These are phyloP conservation scores for Cryptosporidium ryanae DNA, from an alignment of 169 alveolate species.

Conservation along the genomic window DNA sequence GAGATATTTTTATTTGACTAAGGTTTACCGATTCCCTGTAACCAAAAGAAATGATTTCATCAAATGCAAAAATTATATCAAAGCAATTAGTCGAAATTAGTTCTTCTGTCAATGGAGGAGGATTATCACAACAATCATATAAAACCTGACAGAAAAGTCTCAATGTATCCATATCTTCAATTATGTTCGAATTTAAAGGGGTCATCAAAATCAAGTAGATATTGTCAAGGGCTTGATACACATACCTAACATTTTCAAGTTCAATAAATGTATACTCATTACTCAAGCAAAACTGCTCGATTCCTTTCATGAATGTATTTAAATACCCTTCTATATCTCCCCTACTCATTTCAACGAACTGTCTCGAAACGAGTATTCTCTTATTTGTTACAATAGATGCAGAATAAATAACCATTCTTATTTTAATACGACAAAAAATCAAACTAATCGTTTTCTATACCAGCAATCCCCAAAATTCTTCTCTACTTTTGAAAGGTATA, in stretches of 20 bases:
- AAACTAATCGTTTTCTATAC: no score
- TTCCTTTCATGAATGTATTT: slow-evolving; percentile 69
- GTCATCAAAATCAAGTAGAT: slow-evolving; percentile 88
- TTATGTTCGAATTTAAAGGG: slow-evolving; percentile 86
- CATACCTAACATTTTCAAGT: slow-evolving; percentile 88
- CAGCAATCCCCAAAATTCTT: no score
- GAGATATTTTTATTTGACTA: slow-evolving; percentile 86
- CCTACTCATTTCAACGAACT: slow-evolving; percentile 88
- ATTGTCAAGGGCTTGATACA: slow-evolving; percentile 89
- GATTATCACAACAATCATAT: slow-evolving; percentile 76
- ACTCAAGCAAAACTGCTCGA: slow-evolving; percentile 25
- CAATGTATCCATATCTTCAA: slow-evolving; percentile 90
- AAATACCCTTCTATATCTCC: slow-evolving; percentile 86
- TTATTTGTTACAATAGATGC: slow-evolving; percentile 84
- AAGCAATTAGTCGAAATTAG: slow-evolving; percentile 84
- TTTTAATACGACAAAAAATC: neutral
- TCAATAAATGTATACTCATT: slow-evolving; percentile 89
- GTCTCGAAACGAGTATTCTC: slow-evolving; percentile 88
- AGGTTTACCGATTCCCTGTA: slow-evolving; percentile 88
- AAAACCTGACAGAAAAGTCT: slow-evolving; percentile 85
- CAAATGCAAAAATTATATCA: slow-evolving; percentile 88
- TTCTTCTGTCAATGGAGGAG: slow-evolving; percentile 84
- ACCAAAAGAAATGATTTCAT: slow-evolving; percentile 88
- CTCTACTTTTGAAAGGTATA: no score
- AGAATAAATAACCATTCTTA: slow-evolving; percentile 83